Evolutionary conservation across 2,329 filamentous ascomycete genomes (phyloP), one percentile per base, ranked within the genome.

Genomic region (Cladophialophora bantiana): DNA sequence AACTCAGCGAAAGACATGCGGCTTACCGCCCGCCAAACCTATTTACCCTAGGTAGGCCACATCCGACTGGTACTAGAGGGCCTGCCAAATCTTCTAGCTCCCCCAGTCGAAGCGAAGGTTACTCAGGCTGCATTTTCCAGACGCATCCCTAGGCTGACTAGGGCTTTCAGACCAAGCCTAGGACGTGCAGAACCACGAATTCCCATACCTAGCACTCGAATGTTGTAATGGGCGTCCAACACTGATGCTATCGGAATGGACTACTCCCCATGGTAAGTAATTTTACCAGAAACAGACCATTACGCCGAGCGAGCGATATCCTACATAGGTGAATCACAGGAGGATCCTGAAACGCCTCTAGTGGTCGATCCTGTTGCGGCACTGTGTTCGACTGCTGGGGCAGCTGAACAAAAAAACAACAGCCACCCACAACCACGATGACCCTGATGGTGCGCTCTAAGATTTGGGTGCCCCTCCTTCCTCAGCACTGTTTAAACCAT

Each of bases 331-430:
- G 45, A 32, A 52, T 35, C 59, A 52, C 26, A 58, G 35, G 45
- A 56, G 18, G 56, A 56, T 62, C 18, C 59, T 67, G 65, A 67
- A 67, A 67, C 59, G 59, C 50, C 20, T 40, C 60, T 67, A 64
- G 56, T 52, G 36, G 65, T 38, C 57, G 65, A 67, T 67, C 65
- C 32, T 64, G 56, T 34, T 58, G 40, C 52, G n/a, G 42, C 55
- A 36, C 26, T 26, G 56, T 9, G 54, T 42, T 53, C 50, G 35
- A 58, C 45, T 54, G 55, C 45, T 55, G 42, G 38, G 35, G 32
- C 15, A 63, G 31, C 34, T 42, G 61, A 40, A 35, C 40, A 58
- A 40, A 6, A 6, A 32, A 38, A 54, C 52, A 15, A 57, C 36
- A 26, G 18, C 36, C 26, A 32, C 35, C 12, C 1, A 1, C 20